Percentiles rank a stretch among this genome's conserved stretches.
phyloP scores from a whole-genome alignment of 192 early-diverging fungal genomes.

The Mortierella alpina region DNA sequence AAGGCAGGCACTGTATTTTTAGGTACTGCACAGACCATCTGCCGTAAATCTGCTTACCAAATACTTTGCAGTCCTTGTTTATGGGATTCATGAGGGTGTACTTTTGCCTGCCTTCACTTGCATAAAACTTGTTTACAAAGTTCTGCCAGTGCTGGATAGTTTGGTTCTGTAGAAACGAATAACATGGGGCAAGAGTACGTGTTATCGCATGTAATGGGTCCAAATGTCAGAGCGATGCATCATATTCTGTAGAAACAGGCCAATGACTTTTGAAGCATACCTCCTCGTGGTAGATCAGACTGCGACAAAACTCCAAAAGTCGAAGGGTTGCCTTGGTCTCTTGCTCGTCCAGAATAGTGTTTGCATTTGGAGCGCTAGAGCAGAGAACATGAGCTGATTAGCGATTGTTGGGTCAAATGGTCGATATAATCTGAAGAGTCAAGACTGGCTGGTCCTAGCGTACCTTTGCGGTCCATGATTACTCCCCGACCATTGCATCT shows the following conservation, averaged over 20 bases:
- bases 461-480: too few relatives aligned
- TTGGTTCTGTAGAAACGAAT: constrained; percentile 10
- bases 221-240: too few relatives aligned
- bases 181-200: neutral
- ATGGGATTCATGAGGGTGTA: constrained; percentile 13
- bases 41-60: constrained; percentile 2
- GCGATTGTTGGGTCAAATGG: neutral
- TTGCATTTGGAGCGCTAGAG: neutral
- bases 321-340: constrained; percentile 6
- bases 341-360: neutral
- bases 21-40: neutral
- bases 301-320: constrained; percentile 8
- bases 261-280: neutral
- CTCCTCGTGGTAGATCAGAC: constrained; percentile 7
- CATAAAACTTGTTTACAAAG: constrained; percentile 20
- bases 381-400: neutral
- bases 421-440: too few relatives aligned
- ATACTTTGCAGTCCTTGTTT: constrained; percentile 15
- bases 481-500: too few relatives aligned
- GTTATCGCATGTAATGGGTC: neutral
- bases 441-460: too few relatives aligned
- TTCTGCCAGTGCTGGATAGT: constrained; percentile 5
- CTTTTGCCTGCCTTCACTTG: constrained; percentile 13
- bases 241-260: neutral
- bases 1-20: neutral